Base-by-base conservation (phyloP, 805 yeast species). In the Cyberlindnera veronae region DNA sequence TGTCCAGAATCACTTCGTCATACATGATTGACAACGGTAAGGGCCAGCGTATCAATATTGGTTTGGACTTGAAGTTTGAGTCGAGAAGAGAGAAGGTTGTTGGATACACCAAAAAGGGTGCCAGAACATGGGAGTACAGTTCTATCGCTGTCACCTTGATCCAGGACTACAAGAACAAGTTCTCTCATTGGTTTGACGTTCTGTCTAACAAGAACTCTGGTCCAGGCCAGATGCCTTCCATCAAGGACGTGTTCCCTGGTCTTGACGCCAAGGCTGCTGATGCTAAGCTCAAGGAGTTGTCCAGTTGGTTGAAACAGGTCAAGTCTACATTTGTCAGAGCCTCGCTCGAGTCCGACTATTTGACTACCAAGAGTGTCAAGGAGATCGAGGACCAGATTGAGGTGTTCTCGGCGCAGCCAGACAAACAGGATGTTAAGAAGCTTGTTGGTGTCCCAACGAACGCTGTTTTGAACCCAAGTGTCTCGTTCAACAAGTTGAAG, bases 21-120 rank as follows among this genome's bases (percentile, higher is more conserved):
- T 84, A 68, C 52, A 63, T 82, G 67, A 69, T 90, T 44, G 72
- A 69, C 22, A 78, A 74, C 44, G 70, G 71, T 16, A 65, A 67
- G 24, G 74, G 74, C 17, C 75, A 67, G 48, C 72, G 74, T 48
- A 54, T 71, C 9, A 84, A 90, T 56, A 68, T 93, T 53, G 98
- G 98, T 16, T 68, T 93, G 48, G 85, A 83, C 42, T 69, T 93
- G 60, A 90, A 90, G 63, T 84, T 81, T 62, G 96, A 90, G 49
- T 76, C 77, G 17, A 76, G 77, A 44, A 77, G 88, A 51, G 74
- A 77, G 54, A 91, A 91, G 62, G 98, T 87, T 3, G 70, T 90
- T 47, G 99, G 98, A 5, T 91, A 79, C 65, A 79, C 96, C 2
- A 74, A 80, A 44, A 79, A 81, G 54, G 68, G 63, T 30, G 74